These are phyloP conservation scores for Syncephalastrum contaminatum DNA, from an alignment of 371 early-diverging fungal genomes.

Conservation along the genomic window DNA sequence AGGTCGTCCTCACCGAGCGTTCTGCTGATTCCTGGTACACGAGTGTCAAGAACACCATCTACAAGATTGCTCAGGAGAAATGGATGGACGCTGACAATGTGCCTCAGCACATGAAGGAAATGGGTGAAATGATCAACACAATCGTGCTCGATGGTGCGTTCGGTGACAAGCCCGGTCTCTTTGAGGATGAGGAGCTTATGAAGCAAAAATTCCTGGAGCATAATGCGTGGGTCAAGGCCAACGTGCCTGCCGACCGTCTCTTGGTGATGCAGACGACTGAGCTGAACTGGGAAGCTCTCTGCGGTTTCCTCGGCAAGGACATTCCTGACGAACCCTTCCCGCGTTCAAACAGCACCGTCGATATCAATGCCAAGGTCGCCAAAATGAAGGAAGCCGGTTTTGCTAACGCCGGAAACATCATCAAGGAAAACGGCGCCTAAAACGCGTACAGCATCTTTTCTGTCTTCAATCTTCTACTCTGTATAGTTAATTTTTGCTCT, in stretches of 20 bases:
- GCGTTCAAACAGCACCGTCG: slow-evolving; percentile 9
- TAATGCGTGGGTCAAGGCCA: slow-evolving; percentile 24
- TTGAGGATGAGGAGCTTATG: slow-evolving; percentile 22
- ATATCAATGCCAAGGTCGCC: too few species aligned
- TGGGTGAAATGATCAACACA: slow-evolving; percentile 5
- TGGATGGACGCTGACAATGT: not conserved
- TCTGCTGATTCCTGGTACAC: slow-evolving; percentile 35
- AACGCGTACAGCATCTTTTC: too few species aligned
- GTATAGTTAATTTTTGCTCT: too few species aligned
- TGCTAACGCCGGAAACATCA: too few species aligned
- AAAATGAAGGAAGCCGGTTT: too few species aligned
- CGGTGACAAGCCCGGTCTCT: slow-evolving; percentile 9
- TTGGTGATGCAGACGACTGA: slow-evolving; percentile 28
- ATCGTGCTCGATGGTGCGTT: slow-evolving; percentile 24
- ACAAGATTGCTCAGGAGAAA: not conserved
- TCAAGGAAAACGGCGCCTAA: too few species aligned
- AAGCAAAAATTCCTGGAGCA: slow-evolving; percentile 21
- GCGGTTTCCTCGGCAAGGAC: slow-evolving; percentile 16
- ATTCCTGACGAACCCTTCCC: slow-evolving; percentile 19
- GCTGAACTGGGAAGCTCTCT: slow-evolving; percentile 20
- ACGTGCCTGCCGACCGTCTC: slow-evolving; percentile 29
- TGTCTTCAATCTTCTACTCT: too few species aligned
- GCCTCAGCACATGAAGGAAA: not conserved
- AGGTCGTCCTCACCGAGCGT: slow-evolving; percentile 33
- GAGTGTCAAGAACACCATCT: slow-evolving; percentile 30